These are phyloP conservation scores for Phytopythium delawarense DNA, from an alignment of 352 stramenopile genomes.

Conservation along the genomic window DNA sequence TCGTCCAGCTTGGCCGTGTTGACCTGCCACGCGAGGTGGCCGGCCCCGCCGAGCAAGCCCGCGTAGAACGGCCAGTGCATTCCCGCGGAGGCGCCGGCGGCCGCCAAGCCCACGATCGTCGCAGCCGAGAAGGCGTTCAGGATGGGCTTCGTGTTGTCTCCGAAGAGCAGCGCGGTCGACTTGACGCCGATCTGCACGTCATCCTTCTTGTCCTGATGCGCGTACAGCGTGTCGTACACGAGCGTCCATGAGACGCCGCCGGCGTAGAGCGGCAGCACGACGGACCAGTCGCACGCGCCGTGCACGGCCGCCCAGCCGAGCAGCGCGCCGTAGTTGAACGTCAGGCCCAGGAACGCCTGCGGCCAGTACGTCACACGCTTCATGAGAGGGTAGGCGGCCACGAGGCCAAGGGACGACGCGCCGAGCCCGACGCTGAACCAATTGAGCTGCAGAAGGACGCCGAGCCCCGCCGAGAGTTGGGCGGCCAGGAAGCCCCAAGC, in stretches of 20 bases:
- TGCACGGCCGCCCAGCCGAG: slow-evolving; percentile 92
- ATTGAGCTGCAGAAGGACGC: slow-evolving; percentile 94
- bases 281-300: slow-evolving; percentile 66
- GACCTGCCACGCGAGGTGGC: slow-evolving; percentile 96
- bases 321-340: slow-evolving; percentile 98
- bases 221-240: slow-evolving; percentile 99
- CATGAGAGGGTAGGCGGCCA: slow-evolving; percentile 96
- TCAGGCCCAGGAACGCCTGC: slow-evolving; percentile 95
- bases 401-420: slow-evolving; percentile 90
- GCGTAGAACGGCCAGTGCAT: slow-evolving; percentile 89
- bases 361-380: slow-evolving; percentile 98
- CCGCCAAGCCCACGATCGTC: slow-evolving; percentile 58
- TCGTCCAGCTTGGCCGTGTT: slow-evolving; percentile 94
- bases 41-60: slow-evolving; percentile 81
- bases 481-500: slow-evolving; percentile 91
- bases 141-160: slow-evolving; percentile 91
- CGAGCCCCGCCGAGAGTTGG: slow-evolving; percentile 91
- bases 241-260: slow-evolving; percentile 96
- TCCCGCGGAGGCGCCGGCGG: slow-evolving; percentile 70
- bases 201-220: slow-evolving; percentile 98
- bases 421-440: slow-evolving; percentile 92
- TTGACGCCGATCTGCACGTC: slow-evolving; percentile 95
- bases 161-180: slow-evolving; percentile 96
- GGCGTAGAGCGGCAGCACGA: slow-evolving; percentile 94
- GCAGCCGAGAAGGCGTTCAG: slow-evolving; percentile 82